Percentiles rank a stretch among this genome's conserved stretches.
Evolutionary conservation across 2,329 filamentous ascomycete genomes (phyloP).

Genomic region (Rasamsonia emersonii): DNA sequence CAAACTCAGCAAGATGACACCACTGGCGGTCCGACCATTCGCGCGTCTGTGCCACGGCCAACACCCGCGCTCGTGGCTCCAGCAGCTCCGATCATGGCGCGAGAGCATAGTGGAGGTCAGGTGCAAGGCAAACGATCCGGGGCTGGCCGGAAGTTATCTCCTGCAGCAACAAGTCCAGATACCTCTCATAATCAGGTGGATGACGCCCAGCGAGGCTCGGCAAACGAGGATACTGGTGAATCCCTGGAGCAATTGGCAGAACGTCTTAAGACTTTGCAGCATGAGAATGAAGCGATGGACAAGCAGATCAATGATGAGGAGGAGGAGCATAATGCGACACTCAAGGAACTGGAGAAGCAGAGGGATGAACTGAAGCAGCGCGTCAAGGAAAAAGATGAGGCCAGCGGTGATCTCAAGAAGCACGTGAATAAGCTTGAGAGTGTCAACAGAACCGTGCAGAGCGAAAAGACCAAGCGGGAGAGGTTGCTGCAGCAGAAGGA

Average conservation of each 20-base stretch:
- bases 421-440: conserved; percentile 73
- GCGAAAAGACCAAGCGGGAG: conserved; percentile 70
- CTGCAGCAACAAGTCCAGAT: conserved; percentile 48
- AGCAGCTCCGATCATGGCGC: conserved; percentile 50
- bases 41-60: conserved; percentile 46
- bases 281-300: conserved; percentile 73
- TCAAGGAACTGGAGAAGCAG: conserved; percentile 64
- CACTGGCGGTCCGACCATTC: conserved; percentile 35
- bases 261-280: conserved; percentile 68
- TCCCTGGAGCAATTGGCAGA: conserved; percentile 71
- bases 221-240: conserved; percentile 50
- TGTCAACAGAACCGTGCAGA: conserved; percentile 71
- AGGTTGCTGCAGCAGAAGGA: conserved; percentile 52
- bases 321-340: conserved; percentile 56
- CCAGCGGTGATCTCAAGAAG: conserved; percentile 72
- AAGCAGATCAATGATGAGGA: conserved; percentile 60
- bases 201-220: conserved; percentile 26
- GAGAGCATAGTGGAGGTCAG: conserved; percentile 56
- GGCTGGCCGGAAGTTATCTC: conserved; percentile 66
- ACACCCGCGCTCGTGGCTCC: conserved; percentile 51
- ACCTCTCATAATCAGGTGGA: conserved; percentile 31
- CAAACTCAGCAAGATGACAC: conserved; percentile 27
- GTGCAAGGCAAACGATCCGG: conserved; percentile 54
- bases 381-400: conserved; percentile 84
- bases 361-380: conserved; percentile 69